A percentile compares a stretch with the other conserved stretches of the same genome.
These are phyloP conservation scores for Amanita polypyramis DNA, from an alignment of 768 basidiomycete genomes.

Conservation along the genomic window DNA sequence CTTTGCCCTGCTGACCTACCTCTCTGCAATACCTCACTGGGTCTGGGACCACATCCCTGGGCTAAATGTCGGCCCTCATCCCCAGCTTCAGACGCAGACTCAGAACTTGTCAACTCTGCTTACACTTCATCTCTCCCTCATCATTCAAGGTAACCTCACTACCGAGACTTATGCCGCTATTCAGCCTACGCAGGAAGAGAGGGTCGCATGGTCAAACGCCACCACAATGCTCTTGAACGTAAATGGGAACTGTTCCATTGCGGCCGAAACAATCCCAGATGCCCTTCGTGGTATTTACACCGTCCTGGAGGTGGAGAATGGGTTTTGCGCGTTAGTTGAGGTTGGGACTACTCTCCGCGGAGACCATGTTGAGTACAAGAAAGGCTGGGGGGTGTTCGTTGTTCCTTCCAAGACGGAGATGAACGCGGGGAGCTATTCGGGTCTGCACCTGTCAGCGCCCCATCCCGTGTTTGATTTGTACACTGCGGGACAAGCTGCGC, in stretches of 20 bases:
- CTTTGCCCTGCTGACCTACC: background rate
- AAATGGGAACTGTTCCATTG: background rate
- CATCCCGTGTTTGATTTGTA: conserved; percentile 30
- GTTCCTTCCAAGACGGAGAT: background rate
- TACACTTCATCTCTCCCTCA: background rate
- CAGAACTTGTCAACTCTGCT: background rate
- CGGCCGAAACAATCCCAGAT: background rate
- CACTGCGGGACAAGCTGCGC: conserved; percentile 29
- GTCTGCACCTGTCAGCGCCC: conserved; percentile 33
- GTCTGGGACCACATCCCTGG: no score
- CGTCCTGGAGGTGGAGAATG: background rate
- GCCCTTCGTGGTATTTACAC: background rate
- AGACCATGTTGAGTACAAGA: background rate
- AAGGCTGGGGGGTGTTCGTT: conserved; percentile 5
- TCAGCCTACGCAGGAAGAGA: background rate
- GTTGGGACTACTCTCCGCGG: background rate
- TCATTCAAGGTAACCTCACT: background rate
- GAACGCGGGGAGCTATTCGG: background rate
- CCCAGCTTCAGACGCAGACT: no score
- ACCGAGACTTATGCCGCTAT: background rate
- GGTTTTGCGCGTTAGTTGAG: conserved; percentile 5
- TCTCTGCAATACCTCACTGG: background rate
- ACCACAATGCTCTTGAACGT: background rate
- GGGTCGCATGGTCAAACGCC: background rate
- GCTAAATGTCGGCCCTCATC: no score